phyloP scores from a whole-genome alignment of 306 rosid genomes.

The Prunus fruticosa region DNA sequence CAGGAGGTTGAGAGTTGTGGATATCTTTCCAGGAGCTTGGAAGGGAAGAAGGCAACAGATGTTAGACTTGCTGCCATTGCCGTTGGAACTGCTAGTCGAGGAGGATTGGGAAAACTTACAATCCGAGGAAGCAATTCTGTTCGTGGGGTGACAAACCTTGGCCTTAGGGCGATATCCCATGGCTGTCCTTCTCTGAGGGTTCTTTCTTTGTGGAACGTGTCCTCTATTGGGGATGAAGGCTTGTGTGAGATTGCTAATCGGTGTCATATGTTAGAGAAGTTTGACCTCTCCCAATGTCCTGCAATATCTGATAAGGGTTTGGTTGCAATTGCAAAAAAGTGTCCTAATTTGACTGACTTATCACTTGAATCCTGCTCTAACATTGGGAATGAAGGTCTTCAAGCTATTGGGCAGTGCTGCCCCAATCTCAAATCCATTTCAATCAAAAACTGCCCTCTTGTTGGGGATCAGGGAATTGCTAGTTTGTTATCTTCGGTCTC shows the following conservation, averaged over 20 bases:
- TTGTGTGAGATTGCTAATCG: slow-evolving; percentile 70
- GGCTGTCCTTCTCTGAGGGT: slow-evolving; percentile 83
- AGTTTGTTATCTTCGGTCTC: slow-evolving; percentile 59
- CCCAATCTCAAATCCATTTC: slow-evolving; percentile 60
- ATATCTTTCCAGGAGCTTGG: slow-evolving; percentile 78
- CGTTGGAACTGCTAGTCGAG: slow-evolving; percentile 81
- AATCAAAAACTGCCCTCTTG: slow-evolving; percentile 54
- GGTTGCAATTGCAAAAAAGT: slow-evolving; percentile 60
- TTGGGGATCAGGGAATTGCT: slow-evolving; percentile 80
- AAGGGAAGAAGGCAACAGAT: slow-evolving; percentile 85
- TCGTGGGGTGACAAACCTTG: slow-evolving; percentile 52
- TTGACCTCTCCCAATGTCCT: slow-evolving; percentile 69
- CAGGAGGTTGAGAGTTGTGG: slow-evolving; percentile 61
- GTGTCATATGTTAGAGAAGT: slow-evolving; percentile 68
- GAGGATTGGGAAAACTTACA: slow-evolving; percentile 84
- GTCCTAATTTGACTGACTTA: slow-evolving; percentile 62
- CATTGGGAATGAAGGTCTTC: slow-evolving; percentile 74
- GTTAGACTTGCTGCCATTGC: slow-evolving; percentile 89
- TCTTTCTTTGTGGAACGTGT: slow-evolving; percentile 63
- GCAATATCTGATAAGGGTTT: slow-evolving; percentile 68
- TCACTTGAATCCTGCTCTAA: slow-evolving; percentile 73
- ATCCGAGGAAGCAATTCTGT: slow-evolving; percentile 58
- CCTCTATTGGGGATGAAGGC: slow-evolving; percentile 71
- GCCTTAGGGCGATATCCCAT: slow-evolving; percentile 70
- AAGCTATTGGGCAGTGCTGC: slow-evolving; percentile 72